Percentiles rank a stretch among this genome's conserved stretches.
These are phyloP conservation scores for Fraxinus floribunda DNA, from an alignment of 305 asterid genomes.

Conservation along the genomic window DNA sequence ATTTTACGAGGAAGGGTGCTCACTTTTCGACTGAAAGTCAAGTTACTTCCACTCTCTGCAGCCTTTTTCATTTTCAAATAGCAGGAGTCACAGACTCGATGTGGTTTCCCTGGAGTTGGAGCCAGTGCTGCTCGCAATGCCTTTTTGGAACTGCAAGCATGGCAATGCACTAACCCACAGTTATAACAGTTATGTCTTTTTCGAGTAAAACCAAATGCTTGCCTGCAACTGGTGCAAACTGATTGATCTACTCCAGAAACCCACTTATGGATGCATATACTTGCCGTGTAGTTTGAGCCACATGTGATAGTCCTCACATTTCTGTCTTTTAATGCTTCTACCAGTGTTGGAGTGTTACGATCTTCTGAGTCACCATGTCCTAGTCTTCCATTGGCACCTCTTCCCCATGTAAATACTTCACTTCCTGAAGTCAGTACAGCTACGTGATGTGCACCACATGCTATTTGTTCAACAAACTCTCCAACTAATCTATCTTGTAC, in stretches of 20 bases:
- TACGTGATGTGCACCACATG: slow-evolving; percentile 71
- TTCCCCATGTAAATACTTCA: slow-evolving; percentile 87
- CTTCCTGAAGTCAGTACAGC: slow-evolving; percentile 75
- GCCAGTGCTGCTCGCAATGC: slow-evolving; percentile 83
- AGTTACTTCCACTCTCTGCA: slow-evolving; percentile 41
- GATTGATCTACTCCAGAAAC: slow-evolving; percentile 88
- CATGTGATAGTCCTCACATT: slow-evolving; percentile 73
- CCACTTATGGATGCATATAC: slow-evolving; percentile 91
- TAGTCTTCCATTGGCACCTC: slow-evolving; percentile 80
- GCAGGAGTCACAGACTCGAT: slow-evolving; percentile 86
- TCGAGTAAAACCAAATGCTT: slow-evolving; percentile 87
- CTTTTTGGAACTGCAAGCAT: slow-evolving; percentile 84
- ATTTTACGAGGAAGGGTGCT: slow-evolving; percentile 44
- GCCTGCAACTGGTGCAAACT: slow-evolving; percentile 72
- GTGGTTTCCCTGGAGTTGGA: slow-evolving; percentile 92
- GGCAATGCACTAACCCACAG: slow-evolving; percentile 90
- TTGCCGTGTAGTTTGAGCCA: slow-evolving; percentile 75
- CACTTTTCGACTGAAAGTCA: slow-evolving; percentile 38
- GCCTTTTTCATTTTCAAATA: slow-evolving; percentile 64
- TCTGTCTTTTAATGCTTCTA: slow-evolving; percentile 81
- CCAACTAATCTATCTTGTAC: slow-evolving; percentile 82
- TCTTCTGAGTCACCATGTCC: slow-evolving; percentile 87
- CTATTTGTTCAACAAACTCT: slow-evolving; percentile 81
- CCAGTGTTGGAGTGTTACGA: slow-evolving; percentile 61
- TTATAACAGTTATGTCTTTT: slow-evolving; percentile 84